Percentiles rank a stretch among this genome's conserved stretches.
These are phyloP conservation scores for Pythium inflatum DNA, from an alignment of 352 stramenopile species.

Conservation along the genomic window DNA sequence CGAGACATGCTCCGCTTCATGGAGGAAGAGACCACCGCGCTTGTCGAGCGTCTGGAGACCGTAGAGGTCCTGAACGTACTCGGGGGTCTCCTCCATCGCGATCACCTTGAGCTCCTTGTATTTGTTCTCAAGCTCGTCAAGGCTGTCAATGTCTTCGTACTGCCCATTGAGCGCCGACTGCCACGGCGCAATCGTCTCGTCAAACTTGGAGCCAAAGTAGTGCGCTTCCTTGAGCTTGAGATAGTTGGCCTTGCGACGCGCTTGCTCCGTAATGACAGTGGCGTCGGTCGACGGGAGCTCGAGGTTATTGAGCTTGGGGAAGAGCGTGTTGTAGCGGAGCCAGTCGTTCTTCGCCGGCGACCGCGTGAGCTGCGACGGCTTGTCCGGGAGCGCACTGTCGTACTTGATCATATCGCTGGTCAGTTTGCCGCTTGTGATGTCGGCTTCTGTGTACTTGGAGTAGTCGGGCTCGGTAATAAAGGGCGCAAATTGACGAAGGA, in stretches of 20 bases:
- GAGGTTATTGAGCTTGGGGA: conserved; percentile 41
- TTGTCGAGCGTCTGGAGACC: conserved; percentile 41
- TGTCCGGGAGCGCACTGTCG: conserved; percentile 27
- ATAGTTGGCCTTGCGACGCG: conserved; percentile 43
- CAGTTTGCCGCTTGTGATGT: conserved; percentile 36
- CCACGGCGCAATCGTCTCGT: conserved; percentile 49
- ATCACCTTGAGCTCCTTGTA: conserved; percentile 42
- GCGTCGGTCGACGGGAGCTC: no score
- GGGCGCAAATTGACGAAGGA: conserved; percentile 35
- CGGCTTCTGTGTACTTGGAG: conserved; percentile 31
- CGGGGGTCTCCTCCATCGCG: conserved; percentile 40
- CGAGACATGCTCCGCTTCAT: conserved; percentile 32
- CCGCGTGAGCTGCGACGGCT: conserved; percentile 43
- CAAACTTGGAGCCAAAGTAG: conserved; percentile 43
- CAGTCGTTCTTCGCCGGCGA: conserved; percentile 38
- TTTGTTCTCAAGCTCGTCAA: conserved; percentile 31
- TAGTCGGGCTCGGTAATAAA: conserved; percentile 29
- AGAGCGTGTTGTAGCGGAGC: conserved; percentile 36
- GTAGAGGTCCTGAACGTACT: conserved; percentile 48
- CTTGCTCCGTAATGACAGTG: conserved; percentile 12
- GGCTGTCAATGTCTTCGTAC: conserved; percentile 39
- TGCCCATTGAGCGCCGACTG: conserved; percentile 39
- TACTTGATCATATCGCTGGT: conserved; percentile 39
- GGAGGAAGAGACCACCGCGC: conserved; percentile 34
- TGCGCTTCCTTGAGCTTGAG: conserved; percentile 32